A percentile compares a stretch with the other conserved stretches of the same genome.
Conservation (phyloP, 2,329 filamentous ascomycete genomes). For the Fusarium sulawesiense region DNA sequence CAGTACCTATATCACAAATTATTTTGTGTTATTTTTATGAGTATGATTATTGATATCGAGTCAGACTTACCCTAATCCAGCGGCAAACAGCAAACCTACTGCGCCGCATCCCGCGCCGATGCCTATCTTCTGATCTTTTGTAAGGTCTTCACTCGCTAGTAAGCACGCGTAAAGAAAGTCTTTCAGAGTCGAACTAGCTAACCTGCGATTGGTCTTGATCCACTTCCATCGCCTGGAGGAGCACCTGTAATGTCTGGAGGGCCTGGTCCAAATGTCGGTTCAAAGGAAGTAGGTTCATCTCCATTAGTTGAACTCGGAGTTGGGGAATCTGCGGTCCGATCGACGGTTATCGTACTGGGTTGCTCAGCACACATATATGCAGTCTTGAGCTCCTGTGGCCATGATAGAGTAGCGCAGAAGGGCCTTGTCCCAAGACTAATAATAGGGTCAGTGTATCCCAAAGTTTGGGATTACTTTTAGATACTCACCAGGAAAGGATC, state of each 20-base stretch:
- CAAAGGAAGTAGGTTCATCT: no score
- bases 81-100: neutral
- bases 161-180: no score
- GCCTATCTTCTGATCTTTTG: neutral
- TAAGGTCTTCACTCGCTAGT: fast-evolving
- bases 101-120: neutral
- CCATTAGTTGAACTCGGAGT: no score
- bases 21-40: no score
- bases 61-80: neutral
- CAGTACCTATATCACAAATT: neutral
- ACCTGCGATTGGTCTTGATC: no score
- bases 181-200: no score
- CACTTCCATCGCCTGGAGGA: no score
- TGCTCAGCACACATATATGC: neutral
- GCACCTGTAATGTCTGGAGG: no score
- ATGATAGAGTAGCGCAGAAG: neutral
- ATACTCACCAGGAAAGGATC: neutral
- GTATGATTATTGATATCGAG: no score
- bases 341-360: neutral
- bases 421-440: neutral
- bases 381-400: neutral
- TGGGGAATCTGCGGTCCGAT: neutral
- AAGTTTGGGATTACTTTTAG: fast-evolving
- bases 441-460: neutral
- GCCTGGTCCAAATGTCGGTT: no score